Conservation (phyloP, 1,284 basidiomycete species). For the Sanghuangporus weigelae region DNA sequence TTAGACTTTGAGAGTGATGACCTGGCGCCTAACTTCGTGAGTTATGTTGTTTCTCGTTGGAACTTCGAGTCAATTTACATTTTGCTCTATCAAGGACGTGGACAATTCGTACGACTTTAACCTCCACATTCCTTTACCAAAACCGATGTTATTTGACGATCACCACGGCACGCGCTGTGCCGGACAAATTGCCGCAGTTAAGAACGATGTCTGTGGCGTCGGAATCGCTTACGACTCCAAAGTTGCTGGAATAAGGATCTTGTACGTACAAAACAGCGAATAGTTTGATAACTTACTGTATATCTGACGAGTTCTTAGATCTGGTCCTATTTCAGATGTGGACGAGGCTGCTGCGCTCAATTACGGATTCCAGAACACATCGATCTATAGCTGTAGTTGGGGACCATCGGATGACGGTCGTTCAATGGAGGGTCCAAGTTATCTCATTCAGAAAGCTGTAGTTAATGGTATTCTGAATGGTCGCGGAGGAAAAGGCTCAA, state of each 20-base stretch:
- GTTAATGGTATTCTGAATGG: constrained; percentile 94
- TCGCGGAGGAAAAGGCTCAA: constrained; percentile 81
- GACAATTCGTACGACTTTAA: constrained; percentile 97
- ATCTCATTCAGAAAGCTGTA: constrained; percentile 91
- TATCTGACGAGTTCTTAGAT: constrained; percentile 27
- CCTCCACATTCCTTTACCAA: constrained; percentile 84
- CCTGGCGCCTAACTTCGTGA: constrained; percentile 86
- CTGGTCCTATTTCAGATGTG: constrained; percentile 94
- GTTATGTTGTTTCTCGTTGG: constrained; percentile 1
- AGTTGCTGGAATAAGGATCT: constrained; percentile 91
- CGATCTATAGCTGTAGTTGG: constrained; percentile 97
- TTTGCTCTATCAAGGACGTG: constrained; percentile 55
- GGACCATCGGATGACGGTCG: constrained; percentile 95
- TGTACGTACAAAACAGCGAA: constrained; percentile 28
- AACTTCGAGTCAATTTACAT: not conserved
- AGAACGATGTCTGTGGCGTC: constrained; percentile 92
- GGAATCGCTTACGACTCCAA: constrained; percentile 92
- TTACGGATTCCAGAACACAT: constrained; percentile 88
- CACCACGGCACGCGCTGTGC: constrained; percentile 98
- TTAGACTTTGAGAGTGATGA: constrained; percentile 89
- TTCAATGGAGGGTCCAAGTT: constrained; percentile 93
- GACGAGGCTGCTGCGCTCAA: constrained; percentile 97
- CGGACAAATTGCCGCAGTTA: constrained; percentile 96
- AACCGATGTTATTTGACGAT: constrained; percentile 86
- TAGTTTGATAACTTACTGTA: not conserved